phyloP scores from a whole-genome alignment of 2,329 filamentous ascomycete species.

The Orbilia javanica region DNA sequence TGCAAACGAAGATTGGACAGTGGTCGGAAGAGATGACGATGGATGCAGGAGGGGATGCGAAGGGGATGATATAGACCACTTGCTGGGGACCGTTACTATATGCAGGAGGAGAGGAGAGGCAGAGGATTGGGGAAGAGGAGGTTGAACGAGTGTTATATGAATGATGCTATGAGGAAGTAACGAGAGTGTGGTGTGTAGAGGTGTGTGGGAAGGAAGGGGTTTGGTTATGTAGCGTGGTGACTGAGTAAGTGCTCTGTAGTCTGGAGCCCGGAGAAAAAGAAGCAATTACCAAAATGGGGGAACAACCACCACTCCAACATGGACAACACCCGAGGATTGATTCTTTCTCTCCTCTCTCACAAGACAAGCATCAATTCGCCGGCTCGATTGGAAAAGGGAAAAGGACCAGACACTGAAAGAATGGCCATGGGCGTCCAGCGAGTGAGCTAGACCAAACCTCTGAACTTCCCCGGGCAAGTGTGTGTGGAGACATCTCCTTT shows the following conservation, averaged over 20 bases:
- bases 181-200: constrained; percentile 36
- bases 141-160: constrained; percentile 52
- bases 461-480: constrained; percentile 56
- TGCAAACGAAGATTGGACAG: constrained; percentile 49
- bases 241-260: background rate
- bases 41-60: constrained; percentile 50
- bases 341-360: constrained; percentile 28
- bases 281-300: constrained; percentile 17
- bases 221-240: constrained; percentile 17
- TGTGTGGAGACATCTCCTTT: constrained; percentile 38
- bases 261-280: constrained; percentile 25
- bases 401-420: constrained; percentile 11
- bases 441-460: constrained; percentile 39
- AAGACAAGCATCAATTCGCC: constrained; percentile 36
- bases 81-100: constrained; percentile 44
- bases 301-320: constrained; percentile 4
- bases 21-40: constrained; percentile 40
- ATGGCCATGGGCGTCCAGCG: constrained; percentile 24
- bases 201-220: constrained; percentile 40
- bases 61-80: constrained; percentile 57
- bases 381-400: constrained; percentile 31
- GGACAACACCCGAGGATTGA: constrained; percentile 42
- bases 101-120: constrained; percentile 26
- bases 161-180: constrained; percentile 24
- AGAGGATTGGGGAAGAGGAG: constrained; percentile 31